phyloP scores from a whole-genome alignment of 192 early-diverging fungal species.

The Mortierella alpina region DNA sequence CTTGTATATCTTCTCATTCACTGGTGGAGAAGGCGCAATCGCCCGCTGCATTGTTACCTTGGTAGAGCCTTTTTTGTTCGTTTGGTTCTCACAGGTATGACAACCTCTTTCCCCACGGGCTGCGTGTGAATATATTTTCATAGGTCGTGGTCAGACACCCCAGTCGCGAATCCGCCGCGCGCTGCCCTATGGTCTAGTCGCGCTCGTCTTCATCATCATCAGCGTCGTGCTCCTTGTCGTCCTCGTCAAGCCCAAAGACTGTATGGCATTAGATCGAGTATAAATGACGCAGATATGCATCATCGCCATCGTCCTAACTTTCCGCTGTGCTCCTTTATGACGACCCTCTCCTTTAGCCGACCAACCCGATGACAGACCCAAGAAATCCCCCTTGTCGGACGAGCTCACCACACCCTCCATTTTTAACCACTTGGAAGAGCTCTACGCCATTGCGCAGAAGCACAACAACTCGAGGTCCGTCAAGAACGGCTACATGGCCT shows the following conservation, averaged over 20 bases:
- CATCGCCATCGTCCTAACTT: background rate
- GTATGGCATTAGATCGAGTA: background rate
- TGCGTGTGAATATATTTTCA: background rate
- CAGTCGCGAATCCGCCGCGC: conserved; percentile 13
- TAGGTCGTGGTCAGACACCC: conserved; percentile 1
- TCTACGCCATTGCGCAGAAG: conserved; percentile 46
- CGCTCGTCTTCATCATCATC: conserved; percentile 42
- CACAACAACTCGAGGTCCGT: conserved; percentile 56
- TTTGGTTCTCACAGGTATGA: background rate
- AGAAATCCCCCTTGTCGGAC: conserved; percentile 32
- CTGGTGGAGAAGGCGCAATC: background rate
- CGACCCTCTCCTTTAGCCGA: background rate
- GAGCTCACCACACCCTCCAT: conserved; percentile 31
- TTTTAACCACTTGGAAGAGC: conserved; percentile 41
- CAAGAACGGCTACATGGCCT: conserved; percentile 58
- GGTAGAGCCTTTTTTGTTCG: background rate
- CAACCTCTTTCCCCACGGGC: background rate
- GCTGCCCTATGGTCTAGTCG: conserved; percentile 36
- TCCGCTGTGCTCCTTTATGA: background rate
- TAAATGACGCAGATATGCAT: background rate
- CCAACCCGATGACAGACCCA: background rate
- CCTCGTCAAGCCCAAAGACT: conserved; percentile 36
- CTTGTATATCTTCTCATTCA: background rate
- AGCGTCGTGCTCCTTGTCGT: conserved; percentile 27
- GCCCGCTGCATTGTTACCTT: background rate